Evolutionary conservation across 1,284 basidiomycete genomes (phyloP).

Genomic region (Schizopora paradoxa): DNA sequence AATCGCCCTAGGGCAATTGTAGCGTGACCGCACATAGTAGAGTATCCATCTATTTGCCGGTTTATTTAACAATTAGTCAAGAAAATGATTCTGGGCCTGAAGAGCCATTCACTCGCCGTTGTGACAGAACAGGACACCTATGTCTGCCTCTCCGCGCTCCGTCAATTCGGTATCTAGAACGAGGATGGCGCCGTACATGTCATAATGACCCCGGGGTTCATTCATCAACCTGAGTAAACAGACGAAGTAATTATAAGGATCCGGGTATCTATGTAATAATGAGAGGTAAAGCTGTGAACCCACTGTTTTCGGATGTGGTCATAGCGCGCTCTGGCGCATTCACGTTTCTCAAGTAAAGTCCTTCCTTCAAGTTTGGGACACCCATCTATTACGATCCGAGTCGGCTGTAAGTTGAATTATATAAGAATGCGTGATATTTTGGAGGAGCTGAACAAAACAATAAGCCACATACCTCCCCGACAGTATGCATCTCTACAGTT

Average conservation of each 20-base stretch:
- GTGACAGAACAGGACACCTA: slow-evolving; percentile 43
- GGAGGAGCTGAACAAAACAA: background rate
- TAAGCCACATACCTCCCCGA: slow-evolving; percentile 31
- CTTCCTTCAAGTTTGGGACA: slow-evolving; percentile 30
- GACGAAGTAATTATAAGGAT: background rate
- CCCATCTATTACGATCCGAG: slow-evolving; percentile 34
- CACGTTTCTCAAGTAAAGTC: slow-evolving; percentile 33
- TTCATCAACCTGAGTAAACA: slow-evolving; percentile 31
- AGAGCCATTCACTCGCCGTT: slow-evolving; percentile 29
- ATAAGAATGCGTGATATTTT: background rate
- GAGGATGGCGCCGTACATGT: slow-evolving; percentile 44
- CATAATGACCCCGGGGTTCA: slow-evolving; percentile 40
- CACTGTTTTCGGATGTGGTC: slow-evolving; percentile 31
- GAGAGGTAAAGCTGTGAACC: background rate
- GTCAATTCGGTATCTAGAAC: slow-evolving; percentile 36
- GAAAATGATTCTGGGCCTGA: background rate
- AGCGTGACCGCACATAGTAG: slow-evolving; percentile 44
- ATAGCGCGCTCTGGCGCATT: slow-evolving; percentile 26
- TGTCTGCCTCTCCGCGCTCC: slow-evolving; percentile 32
- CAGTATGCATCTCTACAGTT: slow-evolving; percentile 37
- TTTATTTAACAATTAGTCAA: background rate
- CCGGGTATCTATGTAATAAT: background rate
- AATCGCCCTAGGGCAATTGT: slow-evolving; percentile 42
- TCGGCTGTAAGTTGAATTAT: slow-evolving; percentile 27
- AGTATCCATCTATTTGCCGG: slow-evolving; percentile 36